Base-by-base conservation (phyloP, 1,284 basidiomycete species). In the Apiotrichum siamense region DNA sequence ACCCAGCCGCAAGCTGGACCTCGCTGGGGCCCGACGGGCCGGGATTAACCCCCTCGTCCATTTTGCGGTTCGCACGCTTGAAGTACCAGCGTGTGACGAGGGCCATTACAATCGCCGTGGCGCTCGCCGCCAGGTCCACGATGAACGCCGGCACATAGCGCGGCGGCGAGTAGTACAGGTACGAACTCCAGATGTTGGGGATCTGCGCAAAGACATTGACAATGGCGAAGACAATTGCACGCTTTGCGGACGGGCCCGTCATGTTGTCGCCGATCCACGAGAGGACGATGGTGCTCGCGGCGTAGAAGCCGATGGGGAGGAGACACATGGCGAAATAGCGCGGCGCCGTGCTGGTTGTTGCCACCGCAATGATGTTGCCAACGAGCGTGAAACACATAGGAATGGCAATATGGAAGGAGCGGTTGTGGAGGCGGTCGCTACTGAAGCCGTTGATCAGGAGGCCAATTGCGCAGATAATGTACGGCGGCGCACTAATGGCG, bases 351-450 rank as follows among this genome's bases (percentile, higher is more conserved):
- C 59, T 63, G 40, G 67, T 64, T 0, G 74, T 74, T 0, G 68
- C 52, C 49, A 84, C 78, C 2, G 87, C 83, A 45, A 91, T 81
- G 42, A 84, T 62, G 67, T 88, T 88, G 6, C 86, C 87, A n/a
- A 85, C 44, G 41, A 85, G 80, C 15, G 84, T 84, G 21, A 83
- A 15, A 20, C 29, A 3, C 23, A 59, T 51, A 3, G 60, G 53
- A 3, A 18, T n/a, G 35, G 51, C 40, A 24, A 58, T 36, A 54
- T 59, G 55, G 31, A 46, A 47, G 17, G 52, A 18, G 31, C 70
- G 64, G 44, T 69, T 64, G 20, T 59, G 59, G 42, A 57, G 67
- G 55, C 66, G 65, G 61, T 72, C 71, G 17, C 63, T 66, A 53
- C 66, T 64, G 59, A 58, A 64, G 18, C 70, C 70, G 55, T 64